A percentile compares a stretch with the other conserved stretches of the same genome.
These are phyloP conservation scores for Funneliformis mosseae DNA, from an alignment of 192 early-diverging fungal species.

Conservation along the genomic window DNA sequence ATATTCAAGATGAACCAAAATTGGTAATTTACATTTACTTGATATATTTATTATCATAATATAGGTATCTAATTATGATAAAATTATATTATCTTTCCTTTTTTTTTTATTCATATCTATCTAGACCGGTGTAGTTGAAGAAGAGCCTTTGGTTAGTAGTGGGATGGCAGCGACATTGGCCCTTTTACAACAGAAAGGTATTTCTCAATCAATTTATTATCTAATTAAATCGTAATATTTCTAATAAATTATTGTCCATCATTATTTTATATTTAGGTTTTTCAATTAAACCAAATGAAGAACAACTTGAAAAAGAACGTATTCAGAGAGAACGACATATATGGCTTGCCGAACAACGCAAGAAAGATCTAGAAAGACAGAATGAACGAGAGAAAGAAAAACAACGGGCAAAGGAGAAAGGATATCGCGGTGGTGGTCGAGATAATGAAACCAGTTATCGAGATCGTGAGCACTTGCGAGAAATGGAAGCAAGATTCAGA, in stretches of 20 bases:
- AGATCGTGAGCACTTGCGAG: conserved; percentile 67
- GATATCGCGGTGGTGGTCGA: conserved; percentile 48
- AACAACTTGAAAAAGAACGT: conserved; percentile 68
- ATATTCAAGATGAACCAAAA: conserved; percentile 33
- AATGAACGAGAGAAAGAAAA: conserved; percentile 66
- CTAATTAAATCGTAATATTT: neutral
- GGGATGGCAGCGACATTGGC: conserved; percentile 84
- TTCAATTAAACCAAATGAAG: conserved; percentile 56
- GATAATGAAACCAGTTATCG: conserved; percentile 57
- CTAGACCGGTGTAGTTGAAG: conserved; percentile 45
- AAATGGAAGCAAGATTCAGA: conserved; percentile 82
- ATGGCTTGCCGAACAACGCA: conserved; percentile 77
- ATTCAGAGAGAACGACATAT: conserved; percentile 57
- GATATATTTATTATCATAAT: neutral
- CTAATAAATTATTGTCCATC: neutral
- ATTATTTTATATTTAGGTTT: conserved; percentile 7
- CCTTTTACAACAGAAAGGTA: conserved; percentile 81
- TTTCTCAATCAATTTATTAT: neutral
- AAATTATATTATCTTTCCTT: neutral
- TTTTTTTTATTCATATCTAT: neutral
- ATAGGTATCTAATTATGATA: neutral
- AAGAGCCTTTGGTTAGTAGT: conserved; percentile 79
- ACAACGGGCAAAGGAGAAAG: conserved; percentile 54
- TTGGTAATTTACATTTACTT: conserved; percentile 15
- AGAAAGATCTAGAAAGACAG: conserved; percentile 63